Evolutionary conservation across 345 rosid species (phyloP).

Genomic region (Chamaenerion angustifolium): DNA sequence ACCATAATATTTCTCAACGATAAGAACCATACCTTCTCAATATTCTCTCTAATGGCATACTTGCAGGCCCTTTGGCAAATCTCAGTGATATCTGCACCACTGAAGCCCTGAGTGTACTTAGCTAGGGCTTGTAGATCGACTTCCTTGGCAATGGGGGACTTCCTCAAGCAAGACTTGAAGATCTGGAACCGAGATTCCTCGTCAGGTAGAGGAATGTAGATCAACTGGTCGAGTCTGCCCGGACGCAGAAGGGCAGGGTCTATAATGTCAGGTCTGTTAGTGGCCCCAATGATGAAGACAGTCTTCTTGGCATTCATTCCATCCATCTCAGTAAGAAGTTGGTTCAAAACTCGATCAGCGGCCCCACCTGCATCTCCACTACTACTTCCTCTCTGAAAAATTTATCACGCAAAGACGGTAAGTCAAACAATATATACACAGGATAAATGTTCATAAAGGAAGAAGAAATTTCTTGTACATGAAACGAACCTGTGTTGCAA

Average conservation of each 20-base stretch:
- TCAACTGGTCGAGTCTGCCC: slow-evolving; percentile 88
- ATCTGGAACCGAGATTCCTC: slow-evolving; percentile 79
- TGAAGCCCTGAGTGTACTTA: slow-evolving; percentile 81
- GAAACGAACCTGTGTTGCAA: slow-evolving; percentile 72
- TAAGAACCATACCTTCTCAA: slow-evolving; percentile 66
- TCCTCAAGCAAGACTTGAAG: slow-evolving; percentile 81
- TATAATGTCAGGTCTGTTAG: slow-evolving; percentile 87
- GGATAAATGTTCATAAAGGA: neutral
- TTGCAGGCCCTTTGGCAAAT: slow-evolving; percentile 94
- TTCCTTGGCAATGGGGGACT: slow-evolving; percentile 75
- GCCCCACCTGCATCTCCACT: slow-evolving; percentile 95
- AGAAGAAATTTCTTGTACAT: neutral
- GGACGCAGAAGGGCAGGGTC: slow-evolving; percentile 93
- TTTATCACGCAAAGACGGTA: neutral
- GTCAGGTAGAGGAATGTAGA: slow-evolving; percentile 91
- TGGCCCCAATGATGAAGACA: slow-evolving; percentile 88
- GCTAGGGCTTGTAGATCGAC: slow-evolving; percentile 86
- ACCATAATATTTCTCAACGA: neutral
- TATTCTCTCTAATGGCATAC: slow-evolving; percentile 85
- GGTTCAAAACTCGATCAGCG: slow-evolving; percentile 90
- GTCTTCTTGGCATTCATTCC: slow-evolving; percentile 97
- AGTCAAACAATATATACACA: neutral
- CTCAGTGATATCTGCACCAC: slow-evolving; percentile 95
- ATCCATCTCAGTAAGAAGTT: slow-evolving; percentile 94
- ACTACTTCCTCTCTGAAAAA: slow-evolving; percentile 76